Evolutionary conservation across 75 land plant genomes (phyloP).

Genomic region (Picea sitchensis): DNA sequence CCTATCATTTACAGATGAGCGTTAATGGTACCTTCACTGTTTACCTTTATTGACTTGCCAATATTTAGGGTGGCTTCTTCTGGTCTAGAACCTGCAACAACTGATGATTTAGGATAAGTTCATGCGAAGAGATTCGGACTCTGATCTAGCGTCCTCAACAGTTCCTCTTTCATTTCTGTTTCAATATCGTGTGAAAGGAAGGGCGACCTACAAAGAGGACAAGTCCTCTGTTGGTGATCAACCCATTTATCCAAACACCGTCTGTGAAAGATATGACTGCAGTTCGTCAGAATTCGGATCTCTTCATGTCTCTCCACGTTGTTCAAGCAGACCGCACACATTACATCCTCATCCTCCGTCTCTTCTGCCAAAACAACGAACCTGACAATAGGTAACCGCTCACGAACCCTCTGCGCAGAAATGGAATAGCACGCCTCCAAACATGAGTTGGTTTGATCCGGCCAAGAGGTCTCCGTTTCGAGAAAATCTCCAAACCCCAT

Average conservation of each 20-base stretch:
- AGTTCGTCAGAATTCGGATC: constrained; percentile 30
- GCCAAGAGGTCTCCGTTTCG: constrained; percentile 14
- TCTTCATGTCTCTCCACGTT: constrained; percentile 16
- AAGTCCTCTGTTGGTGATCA: constrained; percentile 34
- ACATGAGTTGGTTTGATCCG: too few relatives aligned
- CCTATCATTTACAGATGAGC: too few relatives aligned
- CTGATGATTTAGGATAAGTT: too few relatives aligned
- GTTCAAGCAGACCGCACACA: constrained; percentile 39
- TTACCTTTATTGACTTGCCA: too few relatives aligned
- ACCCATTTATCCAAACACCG: constrained; percentile 54
- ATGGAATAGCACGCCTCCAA: background rate
- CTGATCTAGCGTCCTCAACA: too few relatives aligned
- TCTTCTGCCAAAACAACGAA: background rate
- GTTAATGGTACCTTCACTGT: too few relatives aligned
- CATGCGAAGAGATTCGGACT: too few relatives aligned
- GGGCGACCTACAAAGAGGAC: constrained; percentile 50
- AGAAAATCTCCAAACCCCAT: constrained; percentile 45
- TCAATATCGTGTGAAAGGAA: constrained; percentile 10
- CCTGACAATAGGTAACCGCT: background rate
- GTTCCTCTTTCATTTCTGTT: too few relatives aligned
- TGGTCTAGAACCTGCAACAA: too few relatives aligned
- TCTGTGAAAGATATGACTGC: constrained; percentile 47
- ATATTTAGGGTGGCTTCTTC: too few relatives aligned
- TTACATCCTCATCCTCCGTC: background rate
- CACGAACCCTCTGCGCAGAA: background rate